Conservation (phyloP, 2,329 filamentous ascomycete genomes). For the Scedosporium boydii region DNA sequence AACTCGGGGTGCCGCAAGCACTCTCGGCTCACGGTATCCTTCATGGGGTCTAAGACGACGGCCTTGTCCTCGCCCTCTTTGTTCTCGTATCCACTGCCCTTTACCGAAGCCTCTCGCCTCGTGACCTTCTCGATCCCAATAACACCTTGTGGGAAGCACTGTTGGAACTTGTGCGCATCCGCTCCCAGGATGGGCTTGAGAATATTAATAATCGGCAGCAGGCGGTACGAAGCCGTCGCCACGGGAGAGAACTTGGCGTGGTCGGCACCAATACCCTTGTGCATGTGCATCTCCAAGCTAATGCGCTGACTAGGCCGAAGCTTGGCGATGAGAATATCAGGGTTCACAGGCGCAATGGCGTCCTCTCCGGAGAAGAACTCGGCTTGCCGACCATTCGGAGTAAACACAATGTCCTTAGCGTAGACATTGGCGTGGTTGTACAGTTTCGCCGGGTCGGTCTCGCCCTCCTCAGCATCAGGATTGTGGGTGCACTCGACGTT, state of each 20-base stretch:
- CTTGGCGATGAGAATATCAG: conserved; percentile 90
- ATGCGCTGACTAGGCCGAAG: conserved; percentile 84
- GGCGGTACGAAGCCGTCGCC: conserved; percentile 84
- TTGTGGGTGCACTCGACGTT: conserved; percentile 75
- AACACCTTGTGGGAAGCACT: conserved; percentile 83
- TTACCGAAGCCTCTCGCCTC: conserved; percentile 48
- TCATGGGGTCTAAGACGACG: conserved; percentile 79
- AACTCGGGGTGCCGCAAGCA: conserved; percentile 88
- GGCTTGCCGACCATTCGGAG: conserved; percentile 63
- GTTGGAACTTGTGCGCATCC: conserved; percentile 81
- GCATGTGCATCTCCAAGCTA: conserved; percentile 79
- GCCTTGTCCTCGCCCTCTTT: conserved; percentile 76
- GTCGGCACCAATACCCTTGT: conserved; percentile 88
- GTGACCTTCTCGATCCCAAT: conserved; percentile 71
- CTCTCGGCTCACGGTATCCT: conserved; percentile 91
- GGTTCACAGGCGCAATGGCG: conserved; percentile 69
- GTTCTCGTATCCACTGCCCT: conserved; percentile 59
- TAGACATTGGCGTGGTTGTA: conserved; percentile 83
- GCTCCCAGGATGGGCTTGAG: conserved; percentile 70
- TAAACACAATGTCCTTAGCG: conserved; percentile 66
- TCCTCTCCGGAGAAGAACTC: conserved; percentile 59
- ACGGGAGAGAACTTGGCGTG: conserved; percentile 97
- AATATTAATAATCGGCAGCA: conserved; percentile 84
- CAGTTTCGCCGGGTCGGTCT: conserved; percentile 72
- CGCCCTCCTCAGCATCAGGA: conserved; percentile 56